Conservation (phyloP, 2,329 filamentous ascomycete species). For the Massarina eburnea region DNA sequence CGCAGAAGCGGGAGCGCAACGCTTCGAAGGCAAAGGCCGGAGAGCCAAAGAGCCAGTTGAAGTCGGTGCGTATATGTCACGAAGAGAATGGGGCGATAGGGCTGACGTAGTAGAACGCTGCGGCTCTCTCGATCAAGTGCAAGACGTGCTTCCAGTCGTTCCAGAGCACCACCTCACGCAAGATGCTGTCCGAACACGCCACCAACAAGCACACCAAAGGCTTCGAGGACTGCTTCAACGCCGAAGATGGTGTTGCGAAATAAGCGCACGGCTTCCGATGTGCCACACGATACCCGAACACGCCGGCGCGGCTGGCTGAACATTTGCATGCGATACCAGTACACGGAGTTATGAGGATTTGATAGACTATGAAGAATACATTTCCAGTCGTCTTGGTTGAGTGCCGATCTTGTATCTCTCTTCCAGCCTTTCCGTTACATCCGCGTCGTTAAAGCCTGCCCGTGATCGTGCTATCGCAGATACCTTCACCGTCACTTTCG, state of each 20-base stretch:
- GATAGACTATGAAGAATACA: conserved; percentile 6
- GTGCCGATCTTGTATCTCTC: neutral
- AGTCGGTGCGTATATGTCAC: conserved; percentile 29
- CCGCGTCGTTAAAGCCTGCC: neutral
- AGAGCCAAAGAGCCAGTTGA: conserved; percentile 39
- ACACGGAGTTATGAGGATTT: conserved; percentile 3
- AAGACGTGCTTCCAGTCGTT: conserved; percentile 76
- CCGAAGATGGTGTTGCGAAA: conserved; percentile 31
- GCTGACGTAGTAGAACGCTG: conserved; percentile 59
- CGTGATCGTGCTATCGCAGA: neutral
- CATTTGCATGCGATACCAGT: conserved; percentile 18
- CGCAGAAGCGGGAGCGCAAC: conserved; percentile 43
- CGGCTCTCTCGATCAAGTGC: conserved; percentile 77
- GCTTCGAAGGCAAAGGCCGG: conserved; percentile 28
- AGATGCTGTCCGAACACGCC: conserved; percentile 72
- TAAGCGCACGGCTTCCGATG: conserved; percentile 2
- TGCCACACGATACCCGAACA: neutral
- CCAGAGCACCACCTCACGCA: conserved; percentile 73
- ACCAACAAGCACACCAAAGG: conserved; percentile 76
- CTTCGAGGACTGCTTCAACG: conserved; percentile 67
- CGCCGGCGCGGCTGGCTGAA: neutral
- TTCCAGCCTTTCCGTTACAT: neutral
- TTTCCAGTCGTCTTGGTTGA: conserved; percentile 2
- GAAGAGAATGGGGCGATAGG: neutral
- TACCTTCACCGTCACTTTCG: conserved; percentile 3